Conservation (phyloP, 176 grass and related monocot genomes). For the Otatea glauca region DNA sequence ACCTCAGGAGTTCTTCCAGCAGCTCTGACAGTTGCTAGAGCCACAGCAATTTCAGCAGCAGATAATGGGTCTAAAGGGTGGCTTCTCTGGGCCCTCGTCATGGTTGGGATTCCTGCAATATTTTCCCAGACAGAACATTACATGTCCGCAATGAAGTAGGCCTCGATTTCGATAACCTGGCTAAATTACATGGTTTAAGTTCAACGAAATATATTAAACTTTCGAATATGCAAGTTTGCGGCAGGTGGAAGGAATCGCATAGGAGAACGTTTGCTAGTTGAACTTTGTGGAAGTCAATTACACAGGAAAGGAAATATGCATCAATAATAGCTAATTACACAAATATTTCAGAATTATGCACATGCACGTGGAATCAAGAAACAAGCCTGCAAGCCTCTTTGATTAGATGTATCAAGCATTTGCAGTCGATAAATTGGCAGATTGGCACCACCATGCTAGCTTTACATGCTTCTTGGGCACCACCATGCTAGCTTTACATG, state of each 20-base stretch:
- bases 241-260: background rate
- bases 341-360: background rate
- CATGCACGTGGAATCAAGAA: background rate
- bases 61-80: conserved; percentile 98
- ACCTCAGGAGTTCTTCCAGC: conserved; percentile 98
- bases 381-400: no score
- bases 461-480: no score
- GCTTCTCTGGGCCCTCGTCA: conserved; percentile 89
- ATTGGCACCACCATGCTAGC: no score
- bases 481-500: no score
- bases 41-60: conserved; percentile 98
- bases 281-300: no score
- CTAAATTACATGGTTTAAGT: conserved; percentile 12
- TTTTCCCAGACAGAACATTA: conserved; percentile 40
- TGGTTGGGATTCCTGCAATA: conserved; percentile 83
- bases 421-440: no score
- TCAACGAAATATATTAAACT: background rate
- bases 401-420: no score
- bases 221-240: conserved; percentile 1
- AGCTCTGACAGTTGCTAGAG: conserved; percentile 92
- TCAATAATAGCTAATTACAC: background rate
- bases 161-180: background rate
- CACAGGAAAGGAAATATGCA: background rate
- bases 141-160: background rate
- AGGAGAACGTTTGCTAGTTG: background rate